Evolutionary conservation across 345 rosid species (phyloP), one percentile per base, ranked within the genome.

Genomic region (Eucalyptus curtisii): DNA sequence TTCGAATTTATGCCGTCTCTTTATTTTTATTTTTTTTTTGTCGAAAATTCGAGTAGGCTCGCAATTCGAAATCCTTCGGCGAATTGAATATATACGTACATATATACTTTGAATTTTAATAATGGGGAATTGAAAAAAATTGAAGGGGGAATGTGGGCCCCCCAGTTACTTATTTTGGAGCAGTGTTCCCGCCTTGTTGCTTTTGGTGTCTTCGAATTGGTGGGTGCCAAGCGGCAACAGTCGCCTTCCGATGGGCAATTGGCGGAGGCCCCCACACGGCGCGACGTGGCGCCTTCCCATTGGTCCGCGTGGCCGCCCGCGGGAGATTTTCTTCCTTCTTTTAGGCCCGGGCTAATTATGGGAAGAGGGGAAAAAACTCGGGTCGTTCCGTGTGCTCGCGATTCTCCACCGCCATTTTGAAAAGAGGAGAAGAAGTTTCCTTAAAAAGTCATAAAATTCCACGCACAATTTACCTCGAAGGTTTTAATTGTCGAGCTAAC

Each of bases 131-230:
- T n/a, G 3, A 20, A 31, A 86, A 50, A 44, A 50, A 27, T 42
- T 47, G 22, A 49, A 52, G 4, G n/a, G 66, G 8, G 25, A 33
- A 20, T 82, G 91, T 88, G 91, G 91, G 84, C 50, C 88, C 93
- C 24, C 84, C 47, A 1, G 31, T 6, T 13, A 5, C 45, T 12
- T 30, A 33, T 25, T 90, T 89, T 86, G 91, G 92, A 85, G 55
- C 49, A 12, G 86, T 48, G 79, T 90, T 92, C 91, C 92, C 93
- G 92, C 92, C 93, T 86, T 85, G 84, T 87, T 57, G 89, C 44
- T 89, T 87, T 47, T 85, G 80, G 44, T 80, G 88, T 76, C 71
- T 40, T 81, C 79, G 37, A 33, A 59, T 31, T 55, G 30, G 61
- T 9, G 61, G 61, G 30, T 10, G 61, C 50, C 57, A 3, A 52